Evolutionary conservation across 2,329 filamentous ascomycete genomes (phyloP).

Genomic region (Exophiala alcalophila): DNA sequence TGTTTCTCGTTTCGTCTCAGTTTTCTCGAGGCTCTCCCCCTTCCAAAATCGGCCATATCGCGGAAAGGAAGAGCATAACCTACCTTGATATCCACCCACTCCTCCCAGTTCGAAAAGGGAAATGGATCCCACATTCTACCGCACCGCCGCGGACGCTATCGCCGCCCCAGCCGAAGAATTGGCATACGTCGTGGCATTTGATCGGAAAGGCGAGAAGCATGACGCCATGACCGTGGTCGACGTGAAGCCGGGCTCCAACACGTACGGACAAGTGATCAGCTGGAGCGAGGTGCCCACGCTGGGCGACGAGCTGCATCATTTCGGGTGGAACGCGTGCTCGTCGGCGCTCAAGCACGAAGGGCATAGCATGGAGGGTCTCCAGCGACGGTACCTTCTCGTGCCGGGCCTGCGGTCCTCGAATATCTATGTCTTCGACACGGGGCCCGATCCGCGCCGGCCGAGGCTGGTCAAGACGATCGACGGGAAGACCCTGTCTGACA

Average conservation of each 20-base stretch:
- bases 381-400: constrained; percentile 5
- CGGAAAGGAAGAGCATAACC: too few species aligned
- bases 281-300: constrained; percentile 4
- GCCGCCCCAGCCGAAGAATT: constrained; percentile 8
- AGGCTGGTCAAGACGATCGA: constrained; percentile 5
- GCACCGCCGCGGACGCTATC: constrained; percentile 10
- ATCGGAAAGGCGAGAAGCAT: constrained; percentile 8
- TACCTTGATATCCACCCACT: too few species aligned
- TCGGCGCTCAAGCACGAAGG: constrained; percentile 10
- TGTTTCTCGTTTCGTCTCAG: too few species aligned
- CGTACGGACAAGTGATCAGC: constrained; percentile 9
- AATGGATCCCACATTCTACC: constrained; percentile 13
- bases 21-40: too few species aligned
- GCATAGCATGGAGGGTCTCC: constrained; percentile 9
- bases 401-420: constrained; percentile 6
- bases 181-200: constrained; percentile 11
- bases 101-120: too few species aligned
- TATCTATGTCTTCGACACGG: constrained; percentile 8
- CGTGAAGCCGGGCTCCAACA: constrained; percentile 4
- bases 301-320: constrained; percentile 11
- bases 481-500: constrained; percentile 7
- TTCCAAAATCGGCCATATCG: too few species aligned
- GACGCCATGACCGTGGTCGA: constrained; percentile 9
- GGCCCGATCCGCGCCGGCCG: constrained; percentile 2
- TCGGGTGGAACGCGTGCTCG: constrained; percentile 10